Evolutionary conservation across 2,329 filamentous ascomycete genomes (phyloP), one percentile per base, ranked within the genome.

Genomic region (Phyllosticta citribraziliensis): DNA sequence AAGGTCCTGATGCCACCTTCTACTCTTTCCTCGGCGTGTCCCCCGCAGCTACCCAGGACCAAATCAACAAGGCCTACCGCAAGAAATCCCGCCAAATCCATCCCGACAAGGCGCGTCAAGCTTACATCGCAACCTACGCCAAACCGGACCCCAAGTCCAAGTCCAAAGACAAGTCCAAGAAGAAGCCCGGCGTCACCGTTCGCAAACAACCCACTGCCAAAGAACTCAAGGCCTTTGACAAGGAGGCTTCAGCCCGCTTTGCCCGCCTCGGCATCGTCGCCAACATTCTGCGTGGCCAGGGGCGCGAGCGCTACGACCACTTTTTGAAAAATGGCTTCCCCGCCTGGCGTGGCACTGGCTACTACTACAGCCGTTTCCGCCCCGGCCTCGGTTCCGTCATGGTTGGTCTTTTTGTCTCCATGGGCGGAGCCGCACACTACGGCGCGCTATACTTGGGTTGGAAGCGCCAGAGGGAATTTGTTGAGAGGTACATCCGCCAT

Each of bases 351-450:
- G 94, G 94, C 62, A 97, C 93, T 53, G 93, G 94, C 64, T 99
- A 99, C 82, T 99, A 97, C 82, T 99, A 99, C 79, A 86, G 86
- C 69, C 87, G 94, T 62, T 97, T 93, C 82, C 85, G 94, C 20
- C 94, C 94, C 1, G 94, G 94, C 9, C 79, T 97, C 53, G 91
- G 90, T 63, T 89, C 89, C 14, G 94, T 96, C 54, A 75, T 97
- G 57, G 64, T 87, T 25, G 92, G 93, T 55, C 77, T 96, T 51
- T 91, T 97, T 74, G 73, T 96, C 64, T 84, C 90, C 58, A 84
- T 88, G 57, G 93, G 92, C 62, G 94, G 94, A 65, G 89, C 80
- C 30, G 87, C 89, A 47, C 94, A 99, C 78, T 99, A 97, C 76
- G 79, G 89, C 56, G 87, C 88, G 17, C 80, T 97, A 62, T 86